A percentile compares a stretch with the other conserved stretches of the same genome.
Conservation (phyloP, 768 basidiomycete genomes). For the Coprinellus aureogranulatus region DNA sequence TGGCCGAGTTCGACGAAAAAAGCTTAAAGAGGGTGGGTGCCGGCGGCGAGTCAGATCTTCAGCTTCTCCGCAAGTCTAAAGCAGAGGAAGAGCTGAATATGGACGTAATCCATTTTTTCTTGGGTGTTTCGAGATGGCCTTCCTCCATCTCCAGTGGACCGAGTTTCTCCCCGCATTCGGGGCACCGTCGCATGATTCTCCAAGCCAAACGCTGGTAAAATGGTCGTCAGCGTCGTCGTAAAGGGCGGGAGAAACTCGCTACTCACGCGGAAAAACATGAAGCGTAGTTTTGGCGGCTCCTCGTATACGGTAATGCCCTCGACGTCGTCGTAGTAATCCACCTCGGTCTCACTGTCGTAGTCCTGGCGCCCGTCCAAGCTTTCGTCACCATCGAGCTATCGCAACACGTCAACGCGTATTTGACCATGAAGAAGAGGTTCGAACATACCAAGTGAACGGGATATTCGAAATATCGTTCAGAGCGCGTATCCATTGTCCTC, state of each 20-base stretch:
- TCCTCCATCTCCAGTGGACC: background rate
- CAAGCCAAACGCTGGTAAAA: background rate
- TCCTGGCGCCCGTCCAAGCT: background rate
- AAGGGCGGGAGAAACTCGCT: background rate
- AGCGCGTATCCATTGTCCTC: constrained; percentile 2
- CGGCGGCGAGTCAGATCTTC: background rate
- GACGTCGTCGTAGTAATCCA: background rate
- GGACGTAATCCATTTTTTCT: background rate
- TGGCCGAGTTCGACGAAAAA: background rate
- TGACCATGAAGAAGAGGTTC: background rate
- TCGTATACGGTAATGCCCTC: background rate
- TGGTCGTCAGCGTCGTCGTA: background rate
- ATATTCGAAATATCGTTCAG: background rate
- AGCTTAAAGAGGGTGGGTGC: background rate
- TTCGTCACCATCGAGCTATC: background rate
- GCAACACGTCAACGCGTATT: background rate
- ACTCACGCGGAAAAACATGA: constrained; percentile 9
- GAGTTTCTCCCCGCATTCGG: constrained; percentile 8
- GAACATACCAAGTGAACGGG: no score
- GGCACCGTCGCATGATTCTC: constrained; percentile 3
- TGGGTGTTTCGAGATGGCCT: background rate
- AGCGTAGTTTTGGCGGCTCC: background rate
- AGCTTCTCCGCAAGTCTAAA: background rate
- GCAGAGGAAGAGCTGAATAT: background rate
- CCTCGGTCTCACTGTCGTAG: constrained; percentile 6